Base-by-base conservation (phyloP, 352 stramenopile genomes). In the Albugo laibachii region DNA sequence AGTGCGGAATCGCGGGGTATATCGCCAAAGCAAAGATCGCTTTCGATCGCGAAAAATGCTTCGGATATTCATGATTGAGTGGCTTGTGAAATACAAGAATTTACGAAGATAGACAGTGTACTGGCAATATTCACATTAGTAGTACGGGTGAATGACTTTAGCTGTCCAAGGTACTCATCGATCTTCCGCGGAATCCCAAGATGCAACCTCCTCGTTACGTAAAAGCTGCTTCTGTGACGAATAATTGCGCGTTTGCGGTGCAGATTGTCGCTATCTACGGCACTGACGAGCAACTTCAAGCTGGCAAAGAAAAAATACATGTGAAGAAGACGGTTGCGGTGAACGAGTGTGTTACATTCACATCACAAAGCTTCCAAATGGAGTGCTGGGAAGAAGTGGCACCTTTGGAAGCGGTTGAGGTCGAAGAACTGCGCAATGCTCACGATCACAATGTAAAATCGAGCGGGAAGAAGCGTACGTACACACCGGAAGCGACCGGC, bases 281-380 rank as follows among this genome's bases (percentile, higher is more conserved):
- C 40, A 84, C 73, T 35, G 64, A 77, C 48, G 70, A 69, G 41
- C 62, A 84, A 43, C 72, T 72, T 48, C 68, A 67, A 34, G 60
- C 67, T 31, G 76, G 74, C 36, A 68, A 86, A 46, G 58, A 55
- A 36, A 80, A 83, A 59, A 74, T 86, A 50, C 51, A 53, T 31
- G 65, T 83, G 53, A 71, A 58, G 34, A 50, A 62, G 37, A 63
- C 72, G 51, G 40, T 84, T 36, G 66, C 56, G 18, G 61, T 73
- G 0, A 49, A 67, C 8, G 57, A 55, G 0, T 58, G 65, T 24
- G 50, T 47, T 5, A 64, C 35, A 19, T 55, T 86, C 36, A 58
- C 63, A 31, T 73, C 82, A 49, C 64, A 80, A 49, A 59, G 73
- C 56, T 86, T 80, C 62, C 63, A 89, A 61, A 89, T 89, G 76